phyloP scores from a whole-genome alignment of 371 early-diverging fungal species.

The Apophysomyces sp. region DNA sequence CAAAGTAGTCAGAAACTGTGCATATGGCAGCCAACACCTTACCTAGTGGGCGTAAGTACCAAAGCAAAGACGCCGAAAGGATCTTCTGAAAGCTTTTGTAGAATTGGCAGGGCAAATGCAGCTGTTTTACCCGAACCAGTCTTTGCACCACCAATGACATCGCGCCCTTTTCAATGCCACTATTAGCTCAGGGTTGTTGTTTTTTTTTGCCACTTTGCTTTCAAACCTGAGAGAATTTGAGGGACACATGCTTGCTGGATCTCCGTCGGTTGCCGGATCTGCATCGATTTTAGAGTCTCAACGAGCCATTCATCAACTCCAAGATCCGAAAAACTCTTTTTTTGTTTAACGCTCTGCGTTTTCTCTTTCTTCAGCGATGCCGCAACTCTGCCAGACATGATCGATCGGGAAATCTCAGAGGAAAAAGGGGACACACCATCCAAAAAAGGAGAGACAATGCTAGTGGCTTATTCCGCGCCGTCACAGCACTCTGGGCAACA shows the following conservation, averaged over 20 bases:
- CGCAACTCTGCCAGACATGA: slow-evolving; percentile 22
- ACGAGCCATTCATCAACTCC: slow-evolving; percentile 84
- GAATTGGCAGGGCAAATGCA: slow-evolving; percentile 97
- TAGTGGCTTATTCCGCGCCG: not conserved
- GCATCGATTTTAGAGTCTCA: slow-evolving; percentile 73
- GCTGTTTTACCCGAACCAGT: slow-evolving; percentile 99
- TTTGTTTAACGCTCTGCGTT: slow-evolving; percentile 11
- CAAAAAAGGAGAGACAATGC: not conserved
- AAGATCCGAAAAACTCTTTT: slow-evolving; percentile 53
- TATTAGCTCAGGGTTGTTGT: slow-evolving; percentile 21
- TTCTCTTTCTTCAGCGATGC: slow-evolving; percentile 19
- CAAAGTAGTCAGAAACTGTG: not conserved
- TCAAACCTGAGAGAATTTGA: slow-evolving; percentile 63
- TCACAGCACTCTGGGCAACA: not conserved
- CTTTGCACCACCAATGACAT: slow-evolving; percentile 96
- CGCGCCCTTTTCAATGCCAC: slow-evolving; percentile 51
- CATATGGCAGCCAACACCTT: not conserved
- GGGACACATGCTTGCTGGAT: slow-evolving; percentile 92
- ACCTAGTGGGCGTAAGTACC: slow-evolving; percentile 96
- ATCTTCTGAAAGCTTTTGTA: slow-evolving; percentile 90
- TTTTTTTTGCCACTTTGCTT: slow-evolving; percentile 56
- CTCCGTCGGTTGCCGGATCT: slow-evolving; percentile 89
- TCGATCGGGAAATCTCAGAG: not conserved
- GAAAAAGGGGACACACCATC: not conserved
- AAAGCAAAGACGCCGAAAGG: slow-evolving; percentile 94